Evolutionary conservation across 192 early-diverging fungal genomes (phyloP), one percentile per base, ranked within the genome.

Genomic region (Diversispora epigaea): DNA sequence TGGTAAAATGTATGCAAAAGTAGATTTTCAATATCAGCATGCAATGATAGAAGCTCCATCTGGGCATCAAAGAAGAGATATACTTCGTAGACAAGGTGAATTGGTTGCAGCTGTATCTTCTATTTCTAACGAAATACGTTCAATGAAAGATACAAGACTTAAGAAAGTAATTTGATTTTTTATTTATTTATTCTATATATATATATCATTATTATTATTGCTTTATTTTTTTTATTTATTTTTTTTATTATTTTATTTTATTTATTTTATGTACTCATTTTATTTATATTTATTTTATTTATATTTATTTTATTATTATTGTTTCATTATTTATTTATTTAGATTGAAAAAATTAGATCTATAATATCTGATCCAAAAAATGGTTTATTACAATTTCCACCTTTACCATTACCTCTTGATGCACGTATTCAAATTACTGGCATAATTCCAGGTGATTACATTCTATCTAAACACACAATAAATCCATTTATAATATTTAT

Each of bases 341-440:
- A 94, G 92, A 88, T 99, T 76, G 95, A 97, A 71, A 85, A 86
- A 77, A 83, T 99, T 25, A 87, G 90, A 9, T 78, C 81, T 1
- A 87, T 88, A 43, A 85, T 99, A 47, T 80, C 88, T 0, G 96
- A 98, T 85, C 90, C 92, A 3, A 95, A 95, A 77, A 91, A 93
- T 52, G 90, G 86, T 0, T 81, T 99, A 12, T 69, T 85, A 4
- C 89, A 91, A 6, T 95, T 99, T 84, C 83, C 89, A 7, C 90
- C 95, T 7, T 79, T 98, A 40, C 87, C 94, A 11, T 83, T 99
- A 4, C 96, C 96, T 11, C 84, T 99, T 19, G 97, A 98, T 76
- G 92, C 98, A 8, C 82, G 84, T n/a, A 85, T 96, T 41, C 84
- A 93, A 75, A 92, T 99, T 17, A 91, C 90, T 3, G 96, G 95